A percentile compares a stretch with the other conserved stretches of the same genome.
phyloP scores from a whole-genome alignment of 1,139 yeast species.

The Taphrina pruni region DNA sequence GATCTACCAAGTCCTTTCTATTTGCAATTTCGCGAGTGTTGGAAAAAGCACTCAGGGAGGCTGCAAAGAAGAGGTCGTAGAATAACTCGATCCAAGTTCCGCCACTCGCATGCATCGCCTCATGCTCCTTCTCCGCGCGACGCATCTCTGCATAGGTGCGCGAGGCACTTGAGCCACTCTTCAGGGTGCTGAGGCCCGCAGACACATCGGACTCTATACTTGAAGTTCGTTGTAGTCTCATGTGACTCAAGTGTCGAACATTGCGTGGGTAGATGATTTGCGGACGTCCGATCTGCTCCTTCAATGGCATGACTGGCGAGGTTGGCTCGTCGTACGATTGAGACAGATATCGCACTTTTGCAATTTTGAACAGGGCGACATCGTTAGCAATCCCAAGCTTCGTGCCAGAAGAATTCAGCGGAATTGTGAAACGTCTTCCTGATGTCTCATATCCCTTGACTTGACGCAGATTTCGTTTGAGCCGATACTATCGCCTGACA shows the following conservation, averaged over 20 bases:
- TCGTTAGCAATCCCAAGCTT: too few relatives aligned
- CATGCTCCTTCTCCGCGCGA: conserved; percentile 8
- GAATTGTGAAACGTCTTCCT: not conserved
- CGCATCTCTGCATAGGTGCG: not conserved
- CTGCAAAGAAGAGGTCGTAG: conserved; percentile 39
- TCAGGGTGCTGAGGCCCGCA: not conserved
- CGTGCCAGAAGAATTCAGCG: too few relatives aligned
- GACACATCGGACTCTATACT: conserved; percentile 5
- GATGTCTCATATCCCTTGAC: not conserved
- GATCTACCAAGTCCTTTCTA: conserved; percentile 28
- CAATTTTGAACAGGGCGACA: too few relatives aligned
- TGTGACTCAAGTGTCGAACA: conserved; percentile 5
- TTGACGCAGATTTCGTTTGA: not conserved
- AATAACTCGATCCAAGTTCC: conserved; percentile 39
- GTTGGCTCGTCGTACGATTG: too few relatives aligned
- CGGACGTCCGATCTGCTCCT: conserved; percentile 16
- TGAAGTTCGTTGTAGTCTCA: conserved; percentile 13
- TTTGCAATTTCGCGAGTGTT: conserved; percentile 26
- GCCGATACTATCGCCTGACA: not conserved
- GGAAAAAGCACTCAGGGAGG: conserved; percentile 29
- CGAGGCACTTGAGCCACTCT: not conserved
- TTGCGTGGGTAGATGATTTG: conserved; percentile 5
- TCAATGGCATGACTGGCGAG: not conserved
- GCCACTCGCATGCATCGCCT: conserved; percentile 20
- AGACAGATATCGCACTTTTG: too few relatives aligned